Percentiles rank a stretch among this genome's conserved stretches.
These are phyloP conservation scores for Pichia nakasei DNA, from an alignment of 805 yeast species.

Conservation along the genomic window DNA sequence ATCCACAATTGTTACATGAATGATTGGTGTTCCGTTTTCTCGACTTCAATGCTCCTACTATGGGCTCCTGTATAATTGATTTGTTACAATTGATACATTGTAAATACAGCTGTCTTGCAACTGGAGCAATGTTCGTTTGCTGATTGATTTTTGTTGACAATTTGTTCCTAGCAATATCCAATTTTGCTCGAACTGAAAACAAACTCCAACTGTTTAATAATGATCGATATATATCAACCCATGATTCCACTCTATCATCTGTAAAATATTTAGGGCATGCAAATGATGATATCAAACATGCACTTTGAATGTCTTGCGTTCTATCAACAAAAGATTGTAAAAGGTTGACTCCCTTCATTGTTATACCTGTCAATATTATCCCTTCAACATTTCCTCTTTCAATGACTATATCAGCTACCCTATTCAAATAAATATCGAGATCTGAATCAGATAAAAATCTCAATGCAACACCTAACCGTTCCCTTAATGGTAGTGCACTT, in stretches of 20 bases:
- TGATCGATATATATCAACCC: slow-evolving; percentile 65
- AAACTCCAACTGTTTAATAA: slow-evolving; percentile 74
- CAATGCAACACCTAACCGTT: slow-evolving; percentile 83
- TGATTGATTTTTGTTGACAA: slow-evolving; percentile 49
- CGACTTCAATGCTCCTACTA: not conserved
- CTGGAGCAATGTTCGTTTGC: slow-evolving; percentile 34
- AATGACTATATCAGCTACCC: slow-evolving; percentile 64
- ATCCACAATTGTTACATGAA: slow-evolving; percentile 77
- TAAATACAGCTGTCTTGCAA: slow-evolving; percentile 67
- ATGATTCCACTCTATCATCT: slow-evolving; percentile 63
- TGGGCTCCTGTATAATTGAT: slow-evolving; percentile 39
- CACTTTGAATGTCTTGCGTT: slow-evolving; percentile 88
- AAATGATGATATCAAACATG: slow-evolving; percentile 68
- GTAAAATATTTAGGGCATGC: slow-evolving; percentile 78
- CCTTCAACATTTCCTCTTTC: slow-evolving; percentile 85
- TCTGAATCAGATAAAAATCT: slow-evolving; percentile 78
- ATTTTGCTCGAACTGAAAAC: slow-evolving; percentile 70
- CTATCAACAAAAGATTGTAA: slow-evolving; percentile 82
- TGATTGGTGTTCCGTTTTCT: slow-evolving; percentile 12
- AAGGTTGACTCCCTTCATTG: slow-evolving; percentile 72
- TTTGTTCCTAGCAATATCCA: slow-evolving; percentile 70
- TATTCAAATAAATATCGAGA: slow-evolving; percentile 58
- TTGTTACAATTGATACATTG: slow-evolving; percentile 81
- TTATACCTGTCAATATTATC: slow-evolving; percentile 81
- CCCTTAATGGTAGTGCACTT: slow-evolving; percentile 77